A percentile compares a stretch with the other conserved stretches of the same genome.
These are phyloP conservation scores for Ziziphus jujuba DNA, from an alignment of 306 rosid genomes.

Conservation along the genomic window DNA sequence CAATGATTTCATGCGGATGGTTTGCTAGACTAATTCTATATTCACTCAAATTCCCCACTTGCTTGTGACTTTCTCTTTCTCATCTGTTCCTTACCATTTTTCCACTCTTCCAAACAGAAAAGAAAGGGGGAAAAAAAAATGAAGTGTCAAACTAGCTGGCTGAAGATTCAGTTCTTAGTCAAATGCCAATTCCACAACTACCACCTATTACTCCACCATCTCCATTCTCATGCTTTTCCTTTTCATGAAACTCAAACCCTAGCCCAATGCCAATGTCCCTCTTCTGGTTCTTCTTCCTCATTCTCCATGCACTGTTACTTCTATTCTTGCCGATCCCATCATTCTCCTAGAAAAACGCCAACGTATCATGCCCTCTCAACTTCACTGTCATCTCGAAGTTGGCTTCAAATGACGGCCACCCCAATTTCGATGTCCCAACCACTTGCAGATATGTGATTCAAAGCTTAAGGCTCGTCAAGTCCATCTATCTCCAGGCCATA, in stretches of 20 bases:
- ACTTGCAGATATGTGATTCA: constrained; percentile 54
- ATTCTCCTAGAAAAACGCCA: constrained; percentile 20
- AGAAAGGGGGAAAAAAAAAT: no score
- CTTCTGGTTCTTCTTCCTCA: constrained; percentile 13
- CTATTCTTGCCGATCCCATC: constrained; percentile 1
- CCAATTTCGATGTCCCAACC: not conserved
- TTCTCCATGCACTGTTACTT: constrained; percentile 7
- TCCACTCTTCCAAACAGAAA: no score
- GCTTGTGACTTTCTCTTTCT: no score
- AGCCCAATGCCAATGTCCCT: not conserved
- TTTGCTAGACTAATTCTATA: no score
- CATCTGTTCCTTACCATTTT: no score
- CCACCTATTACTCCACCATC: not conserved
- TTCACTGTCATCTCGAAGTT: constrained; percentile 54
- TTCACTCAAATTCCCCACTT: no score
- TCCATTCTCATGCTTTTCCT: not conserved
- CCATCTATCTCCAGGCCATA: constrained; percentile 58
- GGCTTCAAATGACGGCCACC: constrained; percentile 19
- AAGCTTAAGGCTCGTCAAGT: constrained; percentile 62
- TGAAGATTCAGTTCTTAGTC: not conserved
- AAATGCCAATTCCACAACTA: not conserved
- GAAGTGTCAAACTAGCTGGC: not conserved
- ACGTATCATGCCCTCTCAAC: constrained; percentile 62
- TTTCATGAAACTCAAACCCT: constrained; percentile 26
- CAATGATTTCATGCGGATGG: no score